Evolutionary conservation across 139 green algal genomes (phyloP), one percentile per base, ranked within the genome.

Genomic region (Mesotaenium endlicherianum): DNA sequence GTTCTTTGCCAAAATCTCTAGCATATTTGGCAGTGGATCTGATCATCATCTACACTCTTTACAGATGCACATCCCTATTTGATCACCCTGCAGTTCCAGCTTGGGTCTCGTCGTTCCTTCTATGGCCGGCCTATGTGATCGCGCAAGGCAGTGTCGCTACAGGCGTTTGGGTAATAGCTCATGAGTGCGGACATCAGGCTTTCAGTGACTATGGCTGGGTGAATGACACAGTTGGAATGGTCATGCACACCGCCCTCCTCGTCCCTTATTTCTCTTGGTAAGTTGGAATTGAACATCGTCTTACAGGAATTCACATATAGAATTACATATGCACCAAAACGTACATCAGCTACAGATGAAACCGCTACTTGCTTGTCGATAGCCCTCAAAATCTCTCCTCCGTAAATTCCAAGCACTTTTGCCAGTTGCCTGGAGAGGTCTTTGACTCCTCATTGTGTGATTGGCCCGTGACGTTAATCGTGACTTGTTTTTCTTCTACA

Each of bases 21-120:
- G 71, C 74, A 53, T 95, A 98, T 72, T 85, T 97, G 36, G 53
- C 67, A 1, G 64, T 55, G 0, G 92, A 97, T 84, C 67, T 97
- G 3, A 20, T 87, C 2, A 42, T 88, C 47, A 81, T 93, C 40
- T 45, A 45, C 14, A 6, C 43, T 0, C 83, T 95, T 14, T 90
- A 89, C 40, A 87, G 77, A 11, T 75, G 64, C 45, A 90, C 85
- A 41, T 89, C 82, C 6, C 91, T 83, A 31, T 92, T 95, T 45
- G 86, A 92, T 41, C 38, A 72, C 30, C 77, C 57, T 17, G 17
- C 36, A 41, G 40, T 84, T 41, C 77, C 26, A 31, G 26, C 36
- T 4, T n/a, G n/a, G n/a, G 20, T 57, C 17, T 14, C 41, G 57
- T 75, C 77, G 30, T 31, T 53, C 20, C 30, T 86, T 11, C 71